Base-by-base conservation (phyloP, 192 early-diverging fungal genomes). In the Pilaira anomala region DNA sequence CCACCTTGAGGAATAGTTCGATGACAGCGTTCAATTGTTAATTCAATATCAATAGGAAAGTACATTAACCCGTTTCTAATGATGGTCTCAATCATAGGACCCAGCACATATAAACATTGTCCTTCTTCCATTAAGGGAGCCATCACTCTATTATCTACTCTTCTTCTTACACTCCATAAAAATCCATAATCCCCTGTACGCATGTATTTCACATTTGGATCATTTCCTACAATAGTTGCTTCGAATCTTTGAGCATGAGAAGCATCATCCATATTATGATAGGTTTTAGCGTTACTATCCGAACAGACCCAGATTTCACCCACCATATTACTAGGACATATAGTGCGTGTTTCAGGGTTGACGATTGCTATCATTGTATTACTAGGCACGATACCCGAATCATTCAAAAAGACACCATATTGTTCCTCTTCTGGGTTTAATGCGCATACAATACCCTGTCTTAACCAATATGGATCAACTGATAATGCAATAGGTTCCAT, bases 221-320 rank as follows among this genome's bases (percentile, higher is more conserved):
- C 76, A 22, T 81, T 72, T 25, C 86, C 87, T 6, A 84, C 78
- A 25, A 94, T 77, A 6, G 78, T 67, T 18, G 78, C 80, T 53
- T 66, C 71, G 40, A 78, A 81, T 24, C 72, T 61, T 25, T 67
- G 63, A 21, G 50, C 41, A 36, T 80, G 71, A 12, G 70, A 61
- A 3, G 68, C 66, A 28, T 71, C 72, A 26, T 76, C 76, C 11
- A 74, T 63, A 1, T 72, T 73, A 42, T 79, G 72, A 25, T 75
- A 80, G 1, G 76, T 76, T 48, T 78, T 76, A 3, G 76, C 76
- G 65, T 81, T 86, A 25, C 75, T 45, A 41, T 85, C 80, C 16
- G 84, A 87, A 24, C 78, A 85, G 13, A 94, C 91, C 91, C 91
- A 94, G 13, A 94, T 92, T 76, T 93, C 93, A 45, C 93, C 93